Evolutionary conservation across 1,284 basidiomycete genomes (phyloP).

Genomic region (Schizophyllum amplum): DNA sequence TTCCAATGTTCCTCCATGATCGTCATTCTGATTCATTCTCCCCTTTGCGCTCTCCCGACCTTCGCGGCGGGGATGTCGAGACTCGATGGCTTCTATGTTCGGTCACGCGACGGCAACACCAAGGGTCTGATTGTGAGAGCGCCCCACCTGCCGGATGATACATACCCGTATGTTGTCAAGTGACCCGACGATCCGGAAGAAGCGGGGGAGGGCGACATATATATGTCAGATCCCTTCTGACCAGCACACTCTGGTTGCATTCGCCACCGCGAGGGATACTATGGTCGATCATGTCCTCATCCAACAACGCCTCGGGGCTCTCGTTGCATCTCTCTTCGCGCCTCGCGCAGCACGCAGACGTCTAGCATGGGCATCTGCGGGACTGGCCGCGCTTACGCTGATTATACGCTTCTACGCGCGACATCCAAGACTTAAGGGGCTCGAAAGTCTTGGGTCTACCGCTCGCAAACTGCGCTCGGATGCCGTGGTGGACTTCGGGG

Average conservation of each 20-base stretch:
- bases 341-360: neutral
- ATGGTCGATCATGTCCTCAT: neutral
- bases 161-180: no score
- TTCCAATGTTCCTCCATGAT: no score
- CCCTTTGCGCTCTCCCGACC: no score
- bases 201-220: neutral
- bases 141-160: no score
- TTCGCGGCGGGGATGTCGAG: no score
- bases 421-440: neutral
- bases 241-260: neutral
- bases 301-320: neutral
- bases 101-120: no score
- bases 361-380: neutral
- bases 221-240: neutral
- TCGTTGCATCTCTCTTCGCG: neutral
- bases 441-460: neutral
- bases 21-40: no score
- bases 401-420: neutral
- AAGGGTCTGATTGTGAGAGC: no score
- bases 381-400: neutral
- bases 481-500: slow-evolving; percentile 10
- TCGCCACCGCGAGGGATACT: no score
- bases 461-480: neutral
- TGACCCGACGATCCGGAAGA: neutral
- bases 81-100: no score